These are phyloP conservation scores for Russula sp. DNA, from an alignment of 768 basidiomycete species.

Conservation along the genomic window DNA sequence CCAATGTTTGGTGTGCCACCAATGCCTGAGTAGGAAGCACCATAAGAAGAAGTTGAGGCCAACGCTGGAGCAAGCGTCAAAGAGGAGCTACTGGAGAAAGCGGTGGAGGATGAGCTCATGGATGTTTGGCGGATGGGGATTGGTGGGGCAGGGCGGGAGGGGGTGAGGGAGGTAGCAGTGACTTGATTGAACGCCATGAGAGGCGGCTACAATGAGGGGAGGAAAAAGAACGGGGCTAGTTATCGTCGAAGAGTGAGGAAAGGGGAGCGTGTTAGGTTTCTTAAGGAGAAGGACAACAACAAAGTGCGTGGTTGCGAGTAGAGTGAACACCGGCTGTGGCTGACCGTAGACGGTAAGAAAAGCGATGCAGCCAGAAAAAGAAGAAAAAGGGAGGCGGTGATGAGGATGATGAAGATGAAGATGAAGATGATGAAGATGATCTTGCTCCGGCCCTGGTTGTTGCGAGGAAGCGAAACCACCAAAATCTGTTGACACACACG, in stretches of 20 bases:
- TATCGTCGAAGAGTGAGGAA: background rate
- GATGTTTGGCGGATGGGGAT: constrained; percentile 47
- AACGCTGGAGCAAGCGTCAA: constrained; percentile 43
- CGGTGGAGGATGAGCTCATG: constrained; percentile 41
- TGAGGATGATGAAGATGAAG: background rate
- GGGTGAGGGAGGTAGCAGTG: constrained; percentile 56
- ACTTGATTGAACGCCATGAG: constrained; percentile 45
- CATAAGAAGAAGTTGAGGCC: constrained; percentile 53
- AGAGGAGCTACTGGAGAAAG: constrained; percentile 52
- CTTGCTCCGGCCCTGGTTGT: background rate
- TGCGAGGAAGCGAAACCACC: background rate
- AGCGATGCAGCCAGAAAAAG: background rate
- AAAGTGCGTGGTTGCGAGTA: background rate
- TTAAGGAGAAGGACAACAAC: background rate
- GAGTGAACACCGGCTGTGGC: background rate
- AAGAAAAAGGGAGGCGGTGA: background rate
- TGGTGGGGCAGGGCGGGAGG: constrained; percentile 70
- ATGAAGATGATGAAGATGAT: background rate
- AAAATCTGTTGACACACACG: background rate
- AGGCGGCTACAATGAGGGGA: background rate
- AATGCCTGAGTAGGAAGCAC: constrained; percentile 67
- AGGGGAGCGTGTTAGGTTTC: background rate
- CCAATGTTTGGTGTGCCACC: constrained; percentile 83
- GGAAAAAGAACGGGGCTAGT: background rate
- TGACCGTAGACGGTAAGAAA: background rate